phyloP scores from a whole-genome alignment of 2,329 filamentous ascomycete genomes.

The Nothomitra cinnamomea region DNA sequence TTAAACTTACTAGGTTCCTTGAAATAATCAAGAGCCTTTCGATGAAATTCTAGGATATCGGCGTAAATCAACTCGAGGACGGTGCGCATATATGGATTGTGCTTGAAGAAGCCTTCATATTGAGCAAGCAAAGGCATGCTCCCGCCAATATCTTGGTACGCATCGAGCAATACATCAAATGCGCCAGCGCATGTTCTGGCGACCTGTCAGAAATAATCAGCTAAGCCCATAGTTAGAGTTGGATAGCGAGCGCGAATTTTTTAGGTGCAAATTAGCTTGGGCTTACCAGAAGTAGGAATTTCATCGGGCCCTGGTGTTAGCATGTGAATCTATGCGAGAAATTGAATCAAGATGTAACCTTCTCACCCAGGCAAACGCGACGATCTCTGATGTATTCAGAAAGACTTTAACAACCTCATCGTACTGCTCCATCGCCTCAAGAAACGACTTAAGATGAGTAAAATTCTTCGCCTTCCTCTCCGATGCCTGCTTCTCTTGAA shows the following conservation, averaged over 20 bases:
- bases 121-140: slow-evolving; percentile 20
- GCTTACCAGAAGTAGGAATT: slow-evolving; percentile 20
- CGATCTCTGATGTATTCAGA: slow-evolving; percentile 16
- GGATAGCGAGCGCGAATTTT: too few species aligned
- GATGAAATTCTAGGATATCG: slow-evolving; percentile 25
- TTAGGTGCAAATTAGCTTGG: too few species aligned
- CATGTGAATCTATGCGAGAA: too few species aligned
- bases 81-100: slow-evolving; percentile 16
- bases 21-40: slow-evolving; percentile 17
- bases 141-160: slow-evolving; percentile 24
- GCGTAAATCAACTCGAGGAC: slow-evolving; percentile 21
- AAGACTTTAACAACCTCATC: slow-evolving; percentile 22
- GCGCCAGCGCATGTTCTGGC: slow-evolving; percentile 18
- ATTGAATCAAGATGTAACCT: too few species aligned
- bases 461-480: slow-evolving; percentile 15
- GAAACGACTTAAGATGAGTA: slow-evolving; percentile 15
- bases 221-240: too few species aligned
- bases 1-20: slow-evolving; percentile 12
- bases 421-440: slow-evolving; percentile 23
- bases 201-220: slow-evolving; percentile 11
- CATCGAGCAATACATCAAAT: slow-evolving; percentile 22
- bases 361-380: slow-evolving; percentile 20
- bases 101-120: slow-evolving; percentile 18
- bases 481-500: slow-evolving; percentile 17
- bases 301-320: slow-evolving; percentile 19